Percentiles rank a stretch among this genome's conserved stretches.
Conservation (phyloP, 768 basidiomycete species). For the Inosperma sp. region DNA sequence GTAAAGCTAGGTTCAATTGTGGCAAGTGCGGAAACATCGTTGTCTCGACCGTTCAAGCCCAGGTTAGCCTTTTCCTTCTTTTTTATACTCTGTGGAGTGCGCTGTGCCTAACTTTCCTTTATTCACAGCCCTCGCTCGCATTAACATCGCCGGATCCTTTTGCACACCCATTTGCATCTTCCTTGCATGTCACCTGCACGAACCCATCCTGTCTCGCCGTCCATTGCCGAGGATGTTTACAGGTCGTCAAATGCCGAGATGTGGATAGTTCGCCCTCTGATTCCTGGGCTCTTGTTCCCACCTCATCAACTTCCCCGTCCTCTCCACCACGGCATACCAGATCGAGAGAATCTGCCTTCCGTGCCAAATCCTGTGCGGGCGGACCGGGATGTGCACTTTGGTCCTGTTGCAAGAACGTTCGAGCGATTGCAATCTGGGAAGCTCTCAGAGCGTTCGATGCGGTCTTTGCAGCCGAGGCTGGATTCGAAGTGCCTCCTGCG, state of each 20-base stretch:
- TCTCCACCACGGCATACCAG: too few species aligned
- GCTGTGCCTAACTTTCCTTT: background rate
- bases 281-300: background rate
- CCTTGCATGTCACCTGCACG: constrained; percentile 27
- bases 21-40: constrained; percentile 24
- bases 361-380: constrained; percentile 21
- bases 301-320: background rate
- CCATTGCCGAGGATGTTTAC: constrained; percentile 34
- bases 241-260: constrained; percentile 18
- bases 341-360: too few species aligned
- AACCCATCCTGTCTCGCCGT: constrained; percentile 21
- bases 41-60: constrained; percentile 16
- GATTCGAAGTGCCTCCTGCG: constrained; percentile 7
- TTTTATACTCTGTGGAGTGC: background rate
- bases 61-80: constrained; percentile 17
- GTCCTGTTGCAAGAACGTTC: constrained; percentile 28
- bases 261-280: constrained; percentile 7
- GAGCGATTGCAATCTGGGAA: constrained; percentile 32
- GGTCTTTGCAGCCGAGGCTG: constrained; percentile 24
- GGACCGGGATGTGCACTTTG: constrained; percentile 26
- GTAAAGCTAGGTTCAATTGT: constrained; percentile 21
- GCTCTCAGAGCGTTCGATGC: constrained; percentile 31
- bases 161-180: constrained; percentile 14
- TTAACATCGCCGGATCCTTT: constrained; percentile 15
- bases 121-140: constrained; percentile 8